Evolutionary conservation across 2,329 filamentous ascomycete species (phyloP), one percentile per base, ranked within the genome.

Genomic region (Onygenales sp.): DNA sequence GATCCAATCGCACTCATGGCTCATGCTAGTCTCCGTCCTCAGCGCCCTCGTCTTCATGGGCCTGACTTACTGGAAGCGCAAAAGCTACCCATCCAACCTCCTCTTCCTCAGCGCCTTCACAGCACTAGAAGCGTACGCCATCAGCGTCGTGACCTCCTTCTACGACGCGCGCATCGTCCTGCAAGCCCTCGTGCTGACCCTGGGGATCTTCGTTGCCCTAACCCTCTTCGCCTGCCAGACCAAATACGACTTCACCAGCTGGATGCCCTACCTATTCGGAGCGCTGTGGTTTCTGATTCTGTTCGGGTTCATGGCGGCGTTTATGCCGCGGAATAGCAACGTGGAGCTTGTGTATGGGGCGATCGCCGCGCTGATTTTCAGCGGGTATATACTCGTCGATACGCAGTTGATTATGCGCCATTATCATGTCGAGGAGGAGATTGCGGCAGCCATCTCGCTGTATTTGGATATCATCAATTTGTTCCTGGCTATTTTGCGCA

Each of bases 401-500:
- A 98, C 93, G 0, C 93, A 98, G 77, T 75, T 98, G 62, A 83
- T 98, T 57, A 86, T 98, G 82, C 83, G 91, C 65, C 88, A 95
- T 71, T 93, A 96, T 73, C 92, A 97, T 66, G 89, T 96, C 51
- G 93, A 98, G 74, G 92, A 96, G 79, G 91, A 96, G 77, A 96
- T 97, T 67, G 90, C 91, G 6, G 92, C 92, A 49, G 85, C 88
- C 8, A 95, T 98, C 70, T 93, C 88, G 67, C 79, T 98, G 48
- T 98, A 98, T 70, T 80, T 98, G 49, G 92, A 97, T 70, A 84
- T 97, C 59, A 88, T 97, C 77, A 98, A 98, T 79, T 73, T 98
- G 61, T 98, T 98, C 82, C 78, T 98, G 61, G 86, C 89, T 51
- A 98, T 98, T 65, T 77, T 98, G 66, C 82, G 93, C 66, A 97